phyloP scores from a whole-genome alignment of 371 early-diverging fungal genomes.

The Mucor saturninus region DNA sequence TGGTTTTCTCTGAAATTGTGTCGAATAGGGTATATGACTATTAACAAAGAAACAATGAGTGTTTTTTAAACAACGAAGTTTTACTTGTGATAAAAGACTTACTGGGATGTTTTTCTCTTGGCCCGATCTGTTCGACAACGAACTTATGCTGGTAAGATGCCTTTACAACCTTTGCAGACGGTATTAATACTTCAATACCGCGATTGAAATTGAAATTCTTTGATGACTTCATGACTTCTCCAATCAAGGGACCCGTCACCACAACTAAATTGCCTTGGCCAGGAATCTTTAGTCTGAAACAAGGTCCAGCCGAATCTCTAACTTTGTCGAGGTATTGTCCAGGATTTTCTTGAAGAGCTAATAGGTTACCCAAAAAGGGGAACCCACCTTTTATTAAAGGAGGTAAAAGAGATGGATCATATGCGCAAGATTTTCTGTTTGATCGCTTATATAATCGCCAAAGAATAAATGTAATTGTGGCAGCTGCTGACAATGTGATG shows the following conservation, averaged over 20 bases:
- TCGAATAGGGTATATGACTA: slow-evolving; percentile 35
- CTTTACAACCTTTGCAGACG: slow-evolving; percentile 16
- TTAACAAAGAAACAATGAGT: neutral
- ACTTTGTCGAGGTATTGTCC: slow-evolving; percentile 17
- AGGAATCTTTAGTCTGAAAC: slow-evolving; percentile 21
- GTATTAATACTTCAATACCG: slow-evolving; percentile 26
- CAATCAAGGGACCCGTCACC: slow-evolving; percentile 23
- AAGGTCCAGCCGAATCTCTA: slow-evolving; percentile 20
- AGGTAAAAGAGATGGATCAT: slow-evolving; percentile 11
- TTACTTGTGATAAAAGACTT: neutral
- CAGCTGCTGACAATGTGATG: slow-evolving; percentile 19
- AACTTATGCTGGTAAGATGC: slow-evolving; percentile 28
- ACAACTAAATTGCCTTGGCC: slow-evolving; percentile 22
- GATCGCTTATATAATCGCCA: slow-evolving; percentile 10
- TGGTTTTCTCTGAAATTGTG: slow-evolving; percentile 43
- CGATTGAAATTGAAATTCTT: slow-evolving; percentile 24
- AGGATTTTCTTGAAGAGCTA: slow-evolving; percentile 20
- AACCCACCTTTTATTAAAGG: slow-evolving; percentile 22
- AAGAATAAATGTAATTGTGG: slow-evolving; percentile 14
- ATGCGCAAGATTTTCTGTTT: neutral
- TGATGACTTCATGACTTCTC: slow-evolving; percentile 27
- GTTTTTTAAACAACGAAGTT: neutral
- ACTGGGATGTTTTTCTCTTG: slow-evolving; percentile 30
- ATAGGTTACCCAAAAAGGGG: slow-evolving; percentile 24
- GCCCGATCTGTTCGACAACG: slow-evolving; percentile 9